Percentiles rank a stretch among this genome's conserved stretches.
Evolutionary conservation across 1,284 basidiomycete genomes (phyloP).

Genomic region (Puccinia triticina): DNA sequence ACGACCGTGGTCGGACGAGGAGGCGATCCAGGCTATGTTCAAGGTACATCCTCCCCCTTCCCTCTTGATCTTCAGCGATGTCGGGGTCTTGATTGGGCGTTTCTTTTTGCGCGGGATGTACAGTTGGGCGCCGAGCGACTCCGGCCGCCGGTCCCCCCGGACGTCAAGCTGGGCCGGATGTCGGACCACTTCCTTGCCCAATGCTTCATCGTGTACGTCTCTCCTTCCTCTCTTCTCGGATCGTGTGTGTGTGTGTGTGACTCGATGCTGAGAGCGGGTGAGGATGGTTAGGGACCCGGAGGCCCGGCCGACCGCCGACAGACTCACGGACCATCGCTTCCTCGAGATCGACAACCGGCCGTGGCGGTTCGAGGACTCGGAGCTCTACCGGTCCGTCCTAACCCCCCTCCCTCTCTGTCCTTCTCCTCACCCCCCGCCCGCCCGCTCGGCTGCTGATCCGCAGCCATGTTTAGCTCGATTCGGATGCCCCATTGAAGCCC

Average conservation of each 20-base stretch:
- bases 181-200: slow-evolving; percentile 84
- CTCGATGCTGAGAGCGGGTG: no score
- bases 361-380: slow-evolving; percentile 68
- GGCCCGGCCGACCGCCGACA: slow-evolving; percentile 78
- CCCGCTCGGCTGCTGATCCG: neutral
- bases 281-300: slow-evolving; percentile 82
- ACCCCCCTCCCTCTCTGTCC: neutral
- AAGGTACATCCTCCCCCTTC: slow-evolving; percentile 73
- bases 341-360: slow-evolving; percentile 69
- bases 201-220: slow-evolving; percentile 83
- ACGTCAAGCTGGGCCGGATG: slow-evolving; percentile 72
- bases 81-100: no score
- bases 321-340: slow-evolving; percentile 82
- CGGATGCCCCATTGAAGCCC: slow-evolving; percentile 6
- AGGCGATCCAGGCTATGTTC: slow-evolving; percentile 89
- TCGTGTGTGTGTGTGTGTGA: neutral
- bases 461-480: neutral
- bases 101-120: no score
- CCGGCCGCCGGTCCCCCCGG: slow-evolving; percentile 84
- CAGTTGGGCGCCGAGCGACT: slow-evolving; percentile 79
- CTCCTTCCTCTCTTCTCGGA: neutral
- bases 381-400: slow-evolving; percentile 55
- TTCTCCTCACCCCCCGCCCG: neutral
- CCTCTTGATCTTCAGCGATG: slow-evolving; percentile 74
- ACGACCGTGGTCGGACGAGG: slow-evolving; percentile 87